Percentiles rank a stretch among this genome's conserved stretches.
phyloP scores from a whole-genome alignment of 805 yeast species.

The Candida gorgasii region DNA sequence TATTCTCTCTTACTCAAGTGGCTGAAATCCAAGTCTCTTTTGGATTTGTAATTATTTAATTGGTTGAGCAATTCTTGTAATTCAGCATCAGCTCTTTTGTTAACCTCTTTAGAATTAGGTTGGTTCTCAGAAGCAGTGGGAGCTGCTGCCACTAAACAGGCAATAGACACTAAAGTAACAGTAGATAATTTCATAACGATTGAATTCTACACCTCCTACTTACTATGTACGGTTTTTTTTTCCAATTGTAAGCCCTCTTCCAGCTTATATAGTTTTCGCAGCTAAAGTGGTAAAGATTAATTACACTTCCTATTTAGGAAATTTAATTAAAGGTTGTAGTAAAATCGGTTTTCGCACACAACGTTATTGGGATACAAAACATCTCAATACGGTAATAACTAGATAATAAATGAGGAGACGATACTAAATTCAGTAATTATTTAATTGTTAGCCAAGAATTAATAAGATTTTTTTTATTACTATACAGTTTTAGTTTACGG shows the following conservation, averaged over 20 bases:
- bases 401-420: neutral
- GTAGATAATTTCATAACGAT: conserved; percentile 19
- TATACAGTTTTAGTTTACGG: neutral
- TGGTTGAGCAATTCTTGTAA: conserved; percentile 21
- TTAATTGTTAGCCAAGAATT: conserved; percentile 3
- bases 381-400: conserved; percentile 8
- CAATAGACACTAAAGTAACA: conserved; percentile 16
- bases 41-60: conserved; percentile 25
- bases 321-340: conserved; percentile 1
- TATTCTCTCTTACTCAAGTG: conserved; percentile 38
- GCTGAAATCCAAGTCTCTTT: conserved; percentile 29
- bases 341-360: conserved; percentile 1
- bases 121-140: conserved; percentile 12
- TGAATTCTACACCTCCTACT: conserved; percentile 6
- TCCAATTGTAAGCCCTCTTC: conserved; percentile 2
- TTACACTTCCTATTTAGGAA: conserved; percentile 7
- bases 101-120: conserved; percentile 18
- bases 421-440: neutral
- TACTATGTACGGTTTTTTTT: neutral
- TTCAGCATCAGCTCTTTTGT: conserved; percentile 16
- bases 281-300: neutral
- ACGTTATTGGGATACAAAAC: neutral
- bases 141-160: conserved; percentile 15
- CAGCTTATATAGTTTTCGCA: conserved; percentile 8
- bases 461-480: too few species aligned